Base-by-base conservation (phyloP, 83 land plant genomes). In the Larix sibirica region DNA sequence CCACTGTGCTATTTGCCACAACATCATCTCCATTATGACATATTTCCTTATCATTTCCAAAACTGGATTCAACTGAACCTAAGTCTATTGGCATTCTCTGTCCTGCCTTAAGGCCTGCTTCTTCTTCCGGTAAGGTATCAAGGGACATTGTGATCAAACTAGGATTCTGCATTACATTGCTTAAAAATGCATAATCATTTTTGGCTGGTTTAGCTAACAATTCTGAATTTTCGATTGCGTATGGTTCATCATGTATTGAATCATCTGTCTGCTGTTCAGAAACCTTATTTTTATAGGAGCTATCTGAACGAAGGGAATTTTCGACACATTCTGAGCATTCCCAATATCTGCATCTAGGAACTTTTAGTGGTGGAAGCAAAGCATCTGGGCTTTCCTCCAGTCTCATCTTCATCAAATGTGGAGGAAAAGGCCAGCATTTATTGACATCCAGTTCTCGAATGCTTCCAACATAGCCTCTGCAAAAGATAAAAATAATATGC, bases 331-430 rank as follows among this genome's bases (percentile, higher is more conserved):
- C 36, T 77, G 21, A 77, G 79, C 62, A 77, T 58, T 77, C 61
- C 79, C 79, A 77, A 58, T 77, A 77, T 77, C 38, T 77, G 62
- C 3, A 77, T 77, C 33, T 77, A 24, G 79, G 79, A 56, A 77
- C 79, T 56, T 77, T 59, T 56, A 77, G 79, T 6, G 36, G 20
- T 9, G 79, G 79, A 58, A 77, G 79, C 28, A 56, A 47, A 47
- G 78, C 21, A 44, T 38, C 59, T 47, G n/a, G 23, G 6, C 21
- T 50, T 44, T 76, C 36, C 21, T 23, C 18, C 62, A 77, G n/a
- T 58, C 60, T 24, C 26, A 38, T 58, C 50, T 77, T 7, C 62
- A 26, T 23, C 56, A 58, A 28, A 77, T 78, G 63, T 16, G n/a
- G 36, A 56, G 23, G 61, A 59, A 78, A 78, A 59, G 63, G 63